Conservation (phyloP, 2,329 filamentous ascomycete genomes). For the Phialophora expanda region DNA sequence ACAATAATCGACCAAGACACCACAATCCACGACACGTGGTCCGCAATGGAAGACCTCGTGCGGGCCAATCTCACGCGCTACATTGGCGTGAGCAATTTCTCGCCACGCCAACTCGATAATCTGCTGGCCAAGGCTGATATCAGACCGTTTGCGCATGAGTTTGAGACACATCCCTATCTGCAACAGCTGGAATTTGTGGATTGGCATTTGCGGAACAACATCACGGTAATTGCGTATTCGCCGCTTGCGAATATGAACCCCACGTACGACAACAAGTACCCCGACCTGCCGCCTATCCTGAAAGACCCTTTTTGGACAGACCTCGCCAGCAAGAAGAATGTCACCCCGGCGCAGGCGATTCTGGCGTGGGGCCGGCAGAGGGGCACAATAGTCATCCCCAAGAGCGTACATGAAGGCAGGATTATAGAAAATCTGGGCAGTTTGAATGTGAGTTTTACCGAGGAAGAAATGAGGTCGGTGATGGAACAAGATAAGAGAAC, state of each 20-base stretch:
- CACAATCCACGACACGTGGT: slow-evolving; percentile 58
- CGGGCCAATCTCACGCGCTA: slow-evolving; percentile 56
- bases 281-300: slow-evolving; percentile 46
- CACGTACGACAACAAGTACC: slow-evolving; percentile 47
- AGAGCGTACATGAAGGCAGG: slow-evolving; percentile 52
- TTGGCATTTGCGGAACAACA: slow-evolving; percentile 45
- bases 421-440: slow-evolving; percentile 54
- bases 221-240: slow-evolving; percentile 48
- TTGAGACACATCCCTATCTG: slow-evolving; percentile 49
- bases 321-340: slow-evolving; percentile 50
- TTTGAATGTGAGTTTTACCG: slow-evolving; percentile 34
- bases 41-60: slow-evolving; percentile 66
- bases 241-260: slow-evolving; percentile 55
- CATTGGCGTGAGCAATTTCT: slow-evolving; percentile 71
- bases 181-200: slow-evolving; percentile 46
- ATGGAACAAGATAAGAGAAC: slow-evolving; percentile 45
- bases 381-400: slow-evolving; percentile 58
- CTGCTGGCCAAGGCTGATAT: slow-evolving; percentile 38
- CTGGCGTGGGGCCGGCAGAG: slow-evolving; percentile 57
- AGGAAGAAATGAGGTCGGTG: slow-evolving; percentile 39
- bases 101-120: slow-evolving; percentile 41
- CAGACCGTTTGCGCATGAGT: slow-evolving; percentile 44
- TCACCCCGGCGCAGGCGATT: slow-evolving; percentile 53
- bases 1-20: slow-evolving; percentile 41
- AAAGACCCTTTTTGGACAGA: slow-evolving; percentile 50